Conservation (phyloP, 805 yeast genomes). For the Myxozyma geophila region DNA sequence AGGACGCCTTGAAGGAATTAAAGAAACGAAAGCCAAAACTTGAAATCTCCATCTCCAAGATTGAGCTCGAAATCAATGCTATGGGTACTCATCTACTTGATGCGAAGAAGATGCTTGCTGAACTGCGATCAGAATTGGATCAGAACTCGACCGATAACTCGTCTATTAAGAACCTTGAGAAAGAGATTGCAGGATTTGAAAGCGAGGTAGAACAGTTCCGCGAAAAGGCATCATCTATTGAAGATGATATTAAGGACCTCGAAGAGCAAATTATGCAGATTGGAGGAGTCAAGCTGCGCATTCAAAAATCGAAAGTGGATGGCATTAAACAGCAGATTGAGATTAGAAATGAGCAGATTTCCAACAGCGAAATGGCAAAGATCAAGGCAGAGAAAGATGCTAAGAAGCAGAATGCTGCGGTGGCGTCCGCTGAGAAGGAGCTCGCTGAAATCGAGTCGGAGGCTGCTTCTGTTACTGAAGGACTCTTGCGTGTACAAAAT, state of each 20-base stretch:
- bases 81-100: conserved; percentile 58
- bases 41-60: conserved; percentile 62
- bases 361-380: conserved; percentile 59
- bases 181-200: conserved; percentile 34
- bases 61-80: conserved; percentile 67
- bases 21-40: conserved; percentile 72
- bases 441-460: conserved; percentile 46
- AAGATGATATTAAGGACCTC: conserved; percentile 59
- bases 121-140: conserved; percentile 40
- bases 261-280: conserved; percentile 83
- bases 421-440: conserved; percentile 56
- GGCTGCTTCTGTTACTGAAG: conserved; percentile 44
- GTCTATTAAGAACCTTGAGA: conserved; percentile 41
- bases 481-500: conserved; percentile 49
- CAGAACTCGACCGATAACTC: conserved; percentile 43
- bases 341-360: conserved; percentile 58
- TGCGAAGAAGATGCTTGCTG: conserved; percentile 52
- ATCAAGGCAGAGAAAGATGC: conserved; percentile 69
- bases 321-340: conserved; percentile 71
- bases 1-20: conserved; percentile 58
- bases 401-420: conserved; percentile 56
- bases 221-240: conserved; percentile 60
- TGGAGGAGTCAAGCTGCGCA: conserved; percentile 84
- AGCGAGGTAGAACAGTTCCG: conserved; percentile 54
- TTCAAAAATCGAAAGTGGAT: conserved; percentile 82